Conservation (phyloP, 2,329 filamentous ascomycete species). For the Sclerotinia trifoliorum region DNA sequence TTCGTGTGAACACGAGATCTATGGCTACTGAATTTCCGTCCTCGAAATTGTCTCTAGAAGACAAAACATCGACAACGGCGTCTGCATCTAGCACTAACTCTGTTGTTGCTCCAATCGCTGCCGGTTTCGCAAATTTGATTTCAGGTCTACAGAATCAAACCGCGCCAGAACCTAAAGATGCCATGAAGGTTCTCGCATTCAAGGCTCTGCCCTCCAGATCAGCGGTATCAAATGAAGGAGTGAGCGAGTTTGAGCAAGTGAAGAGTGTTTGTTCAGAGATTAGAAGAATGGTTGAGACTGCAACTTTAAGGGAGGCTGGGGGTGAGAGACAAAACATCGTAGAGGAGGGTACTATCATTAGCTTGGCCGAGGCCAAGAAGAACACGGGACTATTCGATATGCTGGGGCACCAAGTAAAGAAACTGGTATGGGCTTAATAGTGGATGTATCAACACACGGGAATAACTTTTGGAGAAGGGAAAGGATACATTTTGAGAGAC, state of each 20-base stretch:
- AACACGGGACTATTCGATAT: conserved; percentile 85
- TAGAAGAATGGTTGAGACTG: conserved; percentile 53
- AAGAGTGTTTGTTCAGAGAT: conserved; percentile 24
- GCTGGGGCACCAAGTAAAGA: conserved; percentile 86
- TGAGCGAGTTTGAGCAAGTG: conserved; percentile 39
- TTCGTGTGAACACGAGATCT: conserved; percentile 82
- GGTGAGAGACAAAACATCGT: conserved; percentile 48
- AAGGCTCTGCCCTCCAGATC: conserved; percentile 53
- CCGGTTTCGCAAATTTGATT: conserved; percentile 15
- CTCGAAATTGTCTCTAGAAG: conserved; percentile 35
- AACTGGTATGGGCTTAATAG: conserved; percentile 72
- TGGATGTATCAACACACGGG: neutral
- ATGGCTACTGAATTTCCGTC: conserved; percentile 53
- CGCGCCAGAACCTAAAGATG: conserved; percentile 24
- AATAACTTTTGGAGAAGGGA: neutral
- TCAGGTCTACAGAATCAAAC: conserved; percentile 18
- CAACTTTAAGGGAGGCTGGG: conserved; percentile 42
- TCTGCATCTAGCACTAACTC: conserved; percentile 20
- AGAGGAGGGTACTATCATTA: conserved; percentile 71
- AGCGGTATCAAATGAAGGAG: conserved; percentile 39
- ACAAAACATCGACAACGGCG: conserved; percentile 25
- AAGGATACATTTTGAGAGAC: neutral
- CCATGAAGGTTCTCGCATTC: conserved; percentile 49
- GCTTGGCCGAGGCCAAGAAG: conserved; percentile 77
- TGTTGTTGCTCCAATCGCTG: conserved; percentile 27